Evolutionary conservation across 129 eudicot species (phyloP).

Genomic region (Deinandra increscens): DNA sequence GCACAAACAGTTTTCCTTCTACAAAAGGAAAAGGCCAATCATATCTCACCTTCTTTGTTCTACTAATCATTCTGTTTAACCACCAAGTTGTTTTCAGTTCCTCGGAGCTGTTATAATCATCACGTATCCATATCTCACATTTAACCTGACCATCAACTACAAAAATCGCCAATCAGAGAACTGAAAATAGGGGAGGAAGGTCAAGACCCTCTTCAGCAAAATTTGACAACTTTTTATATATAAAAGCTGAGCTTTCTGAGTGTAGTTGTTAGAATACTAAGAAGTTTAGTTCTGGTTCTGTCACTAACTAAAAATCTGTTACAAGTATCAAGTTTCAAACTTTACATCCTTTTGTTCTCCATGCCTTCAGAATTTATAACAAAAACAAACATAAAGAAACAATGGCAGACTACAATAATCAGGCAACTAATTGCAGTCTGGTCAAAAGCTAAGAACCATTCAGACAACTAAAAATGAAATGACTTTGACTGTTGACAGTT

Average conservation of each 20-base stretch:
- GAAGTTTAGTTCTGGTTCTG: too few species aligned
- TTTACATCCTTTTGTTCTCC: not conserved
- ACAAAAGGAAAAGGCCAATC: slow-evolving; percentile 79
- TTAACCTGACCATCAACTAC: slow-evolving; percentile 69
- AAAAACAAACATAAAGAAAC: not conserved
- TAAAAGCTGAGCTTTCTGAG: too few species aligned
- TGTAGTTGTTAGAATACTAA: too few species aligned
- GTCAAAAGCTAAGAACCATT: slow-evolving; percentile 3
- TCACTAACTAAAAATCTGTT: not conserved
- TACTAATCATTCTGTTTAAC: slow-evolving; percentile 67
- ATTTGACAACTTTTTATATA: too few species aligned
- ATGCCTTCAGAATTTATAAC: not conserved
- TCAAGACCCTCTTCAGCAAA: too few species aligned
- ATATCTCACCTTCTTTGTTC: slow-evolving; percentile 49
- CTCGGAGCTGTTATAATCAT: slow-evolving; percentile 42
- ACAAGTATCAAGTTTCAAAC: slow-evolving; percentile 13
- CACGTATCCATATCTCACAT: slow-evolving; percentile 86
- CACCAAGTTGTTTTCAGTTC: slow-evolving; percentile 67
- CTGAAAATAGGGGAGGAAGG: too few species aligned
- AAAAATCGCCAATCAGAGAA: not conserved
- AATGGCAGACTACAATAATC: not conserved
- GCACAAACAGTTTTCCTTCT: slow-evolving; percentile 69
- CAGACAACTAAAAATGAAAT: slow-evolving; percentile 1
- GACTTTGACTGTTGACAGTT: slow-evolving; percentile 47
- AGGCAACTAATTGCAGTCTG: not conserved